Evolutionary conservation across 768 basidiomycete genomes (phyloP), one percentile per base, ranked within the genome.

Genomic region (Lentinus tigrinus): DNA sequence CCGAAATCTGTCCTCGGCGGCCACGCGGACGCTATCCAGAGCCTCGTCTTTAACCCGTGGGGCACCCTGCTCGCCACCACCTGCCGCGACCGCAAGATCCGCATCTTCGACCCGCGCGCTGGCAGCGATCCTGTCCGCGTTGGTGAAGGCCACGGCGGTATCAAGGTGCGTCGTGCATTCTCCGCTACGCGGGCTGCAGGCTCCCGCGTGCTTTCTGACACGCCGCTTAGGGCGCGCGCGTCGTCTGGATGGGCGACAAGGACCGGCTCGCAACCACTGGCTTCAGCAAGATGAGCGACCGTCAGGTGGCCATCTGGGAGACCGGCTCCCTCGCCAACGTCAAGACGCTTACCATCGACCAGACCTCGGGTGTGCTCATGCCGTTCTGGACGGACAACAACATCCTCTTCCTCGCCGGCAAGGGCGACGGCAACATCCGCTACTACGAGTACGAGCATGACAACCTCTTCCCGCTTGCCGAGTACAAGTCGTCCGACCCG

Each of bases 351-450:
- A 79, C 78, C 14, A 76, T 98, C 59, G 96, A 99, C 72, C 93
- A 95, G 71, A 88, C 88, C 38, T 86, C 95, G 51, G 96, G 96
- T 38, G 93, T 96, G 10, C 72, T 95, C 42, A 98, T 98, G 95
- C 96, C 96, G 2, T 97, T 97, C 85, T 98, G 93, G 87, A 87
- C 84, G 40, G 95, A 96, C 65, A 98, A 96, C 71, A 89, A 91
- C 64, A 89, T 97, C 53, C 75, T 95, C 42, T 93, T 94, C 82
- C 78, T 93, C 57, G 85, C 92, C 72, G 93, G 95, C 49, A 96
- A 96, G 74, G 94, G 93, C 39, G 96, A 99, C 67, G 96, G 96
- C 27, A 99, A 99, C 71, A 88, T 98, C 61, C 88, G 96, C n/a
- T 96, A 93, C 81, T 98, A 88, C 73, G 97, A 99, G 71, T 95